Base-by-base conservation (phyloP, 2,329 filamentous ascomycete genomes). In the Chaetomium olivaceum region DNA sequence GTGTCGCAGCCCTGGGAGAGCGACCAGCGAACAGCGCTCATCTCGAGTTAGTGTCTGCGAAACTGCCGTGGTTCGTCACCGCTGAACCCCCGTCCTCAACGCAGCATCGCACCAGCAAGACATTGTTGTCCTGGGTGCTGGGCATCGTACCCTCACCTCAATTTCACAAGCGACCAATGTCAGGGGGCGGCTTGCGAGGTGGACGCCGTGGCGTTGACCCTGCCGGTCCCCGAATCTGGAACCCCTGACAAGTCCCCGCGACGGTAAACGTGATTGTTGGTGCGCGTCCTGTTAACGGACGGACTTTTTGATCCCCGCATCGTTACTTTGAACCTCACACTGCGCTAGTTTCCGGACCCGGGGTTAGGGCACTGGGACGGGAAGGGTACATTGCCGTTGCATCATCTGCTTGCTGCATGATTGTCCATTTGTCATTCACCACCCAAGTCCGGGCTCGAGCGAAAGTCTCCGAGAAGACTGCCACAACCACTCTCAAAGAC, bases 361-460 rank as follows among this genome's bases (percentile, higher is more conserved):
- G 56, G 21, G 56, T 58, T 43, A 36, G 50, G 64, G 60, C 36
- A 43, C 50, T 64, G 58, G 63, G 58, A 48, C 16, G n/a, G 55
- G 60, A 36, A 48, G 25, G 48, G 21, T 31, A 58, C 64, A 61
- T 57, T 65, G 63, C 55, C 55, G 60, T 21, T 62, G 60, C 55
- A 63, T 23, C 33, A 36, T 12, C 33, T 36, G 33, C 31, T 63
- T 36, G 33, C 31, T 63, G 61, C 61, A 57, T 12, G n/a, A 5
- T 43, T 43, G 39, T 36, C 39, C 39, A 43, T 43, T 43, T 43
- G 39, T 43, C 39, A 43, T 43, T 43, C 39, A 43, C 39, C 39
- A 43, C 39, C 16, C 39, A 43, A n/a, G 39, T 19, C 16, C 16
- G 39, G 39, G 39, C 39, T 43, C 39, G 39, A 43, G 39, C 39